A percentile compares a stretch with the other conserved stretches of the same genome.
phyloP scores from a whole-genome alignment of 2,329 filamentous ascomycete genomes.

The Hypomyces perniciosus region DNA sequence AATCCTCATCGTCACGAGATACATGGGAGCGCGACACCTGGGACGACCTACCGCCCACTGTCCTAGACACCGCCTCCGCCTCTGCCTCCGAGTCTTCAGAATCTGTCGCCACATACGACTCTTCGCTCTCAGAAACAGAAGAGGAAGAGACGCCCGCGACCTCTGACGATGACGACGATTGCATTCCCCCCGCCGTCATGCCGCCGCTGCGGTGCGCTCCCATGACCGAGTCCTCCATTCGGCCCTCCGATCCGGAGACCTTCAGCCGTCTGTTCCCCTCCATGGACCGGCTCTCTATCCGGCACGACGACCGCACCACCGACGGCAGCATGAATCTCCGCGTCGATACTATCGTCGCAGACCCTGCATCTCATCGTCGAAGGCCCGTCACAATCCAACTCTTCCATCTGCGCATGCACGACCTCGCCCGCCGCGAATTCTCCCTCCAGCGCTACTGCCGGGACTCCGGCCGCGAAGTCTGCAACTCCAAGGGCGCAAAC shows the following conservation, averaged over 20 bases:
- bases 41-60: slow-evolving; percentile 10
- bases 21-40: slow-evolving; percentile 14
- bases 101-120: slow-evolving; percentile 21
- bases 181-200: slow-evolving; percentile 43
- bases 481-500: slow-evolving; percentile 71
- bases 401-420: slow-evolving; percentile 93
- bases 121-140: slow-evolving; percentile 12
- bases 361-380: slow-evolving; percentile 47
- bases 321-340: slow-evolving; percentile 97
- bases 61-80: slow-evolving; percentile 13
- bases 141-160: slow-evolving; percentile 17
- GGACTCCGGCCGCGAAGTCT: slow-evolving; percentile 88
- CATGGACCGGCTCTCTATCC: slow-evolving; percentile 69
- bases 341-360: slow-evolving; percentile 66
- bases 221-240: slow-evolving; percentile 49
- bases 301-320: slow-evolving; percentile 81
- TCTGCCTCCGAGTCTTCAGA: slow-evolving; percentile 27
- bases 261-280: slow-evolving; percentile 87
- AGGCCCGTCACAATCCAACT: slow-evolving; percentile 55
- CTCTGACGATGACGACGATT: slow-evolving; percentile 9
- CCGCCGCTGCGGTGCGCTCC: slow-evolving; percentile 56
- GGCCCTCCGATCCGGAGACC: slow-evolving; percentile 72
- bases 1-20: slow-evolving; percentile 4
- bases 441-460: slow-evolving; percentile 87
- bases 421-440: slow-evolving; percentile 79